phyloP scores from a whole-genome alignment of 129 eudicot genomes.

The Flaveria linearis region DNA sequence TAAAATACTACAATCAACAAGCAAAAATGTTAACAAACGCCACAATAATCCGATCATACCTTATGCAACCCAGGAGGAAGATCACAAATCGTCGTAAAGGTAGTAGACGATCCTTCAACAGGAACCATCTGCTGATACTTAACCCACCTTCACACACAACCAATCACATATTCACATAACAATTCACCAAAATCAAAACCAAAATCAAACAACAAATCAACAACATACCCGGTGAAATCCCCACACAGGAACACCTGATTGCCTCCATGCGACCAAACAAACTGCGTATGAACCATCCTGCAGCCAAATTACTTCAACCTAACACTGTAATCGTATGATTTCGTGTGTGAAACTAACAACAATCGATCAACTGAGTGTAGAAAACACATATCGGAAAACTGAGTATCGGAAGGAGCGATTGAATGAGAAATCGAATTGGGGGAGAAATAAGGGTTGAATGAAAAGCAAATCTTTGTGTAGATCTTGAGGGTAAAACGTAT shows the following conservation, averaged over 20 bases:
- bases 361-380: constrained; percentile 16
- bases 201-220: not conserved
- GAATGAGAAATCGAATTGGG: constrained; percentile 17
- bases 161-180: constrained; percentile 21
- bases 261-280: constrained; percentile 60
- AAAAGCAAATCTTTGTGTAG: constrained; percentile 31
- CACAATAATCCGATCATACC: constrained; percentile 33
- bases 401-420: not conserved
- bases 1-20: not conserved
- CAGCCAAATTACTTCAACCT: constrained; percentile 21
- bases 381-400: constrained; percentile 19
- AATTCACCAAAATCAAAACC: not conserved
- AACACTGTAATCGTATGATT: constrained; percentile 7
- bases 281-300: constrained; percentile 30
- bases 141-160: constrained; percentile 48
- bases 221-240: constrained; percentile 50
- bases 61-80: constrained; percentile 56
- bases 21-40: constrained; percentile 18
- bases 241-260: constrained; percentile 44
- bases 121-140: constrained; percentile 44
- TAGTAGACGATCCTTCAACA: constrained; percentile 45
- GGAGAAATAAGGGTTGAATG: constrained; percentile 23
- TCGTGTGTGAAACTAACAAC: not conserved
- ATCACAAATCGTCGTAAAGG: constrained; percentile 45
- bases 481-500: constrained; percentile 36